Conservation (phyloP, 129 eudicot genomes). For the carrot (Daucus carota) region DH1_v3.0 NC_030386.2:32492501-32493000, state of each 20-base stretch:
- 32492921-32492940: conserved; percentile 78
- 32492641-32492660: not conserved
- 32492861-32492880: conserved; percentile 82
- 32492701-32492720: not conserved
- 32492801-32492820: not conserved
- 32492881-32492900: conserved; percentile 80
- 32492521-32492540: conserved; percentile 79
- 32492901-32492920: conserved; percentile 77
- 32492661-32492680: not conserved
- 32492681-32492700: not conserved
- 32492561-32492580: conserved; percentile 80
- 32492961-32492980: conserved; percentile 77
- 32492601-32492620: conserved; percentile 27
- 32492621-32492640: not conserved
- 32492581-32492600: conserved; percentile 91
- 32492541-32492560: conserved; percentile 76
- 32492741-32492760: not conserved
- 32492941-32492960: conserved; percentile 85
- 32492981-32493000: conserved; percentile 74
- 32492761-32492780: not conserved
- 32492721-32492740: not conserved
- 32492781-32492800: not conserved
- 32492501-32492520: conserved; percentile 66
- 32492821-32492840: not conserved
- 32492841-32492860: conserved; percentile 41